phyloP scores from a whole-genome alignment of 2,329 filamentous ascomycete genomes.

The Fusarium piperis region DNA sequence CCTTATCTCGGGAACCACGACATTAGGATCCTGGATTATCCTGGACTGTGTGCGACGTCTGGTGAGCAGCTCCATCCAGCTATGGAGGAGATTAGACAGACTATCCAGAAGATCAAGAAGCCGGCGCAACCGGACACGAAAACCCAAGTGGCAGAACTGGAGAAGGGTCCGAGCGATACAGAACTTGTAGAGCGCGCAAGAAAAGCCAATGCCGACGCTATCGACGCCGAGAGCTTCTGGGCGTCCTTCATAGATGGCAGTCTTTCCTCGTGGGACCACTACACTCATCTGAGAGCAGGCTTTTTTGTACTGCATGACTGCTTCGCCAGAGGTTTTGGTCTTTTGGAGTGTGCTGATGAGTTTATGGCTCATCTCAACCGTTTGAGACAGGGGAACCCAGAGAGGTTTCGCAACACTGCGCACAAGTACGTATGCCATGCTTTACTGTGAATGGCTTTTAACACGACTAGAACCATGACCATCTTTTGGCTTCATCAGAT shows the following conservation, averaged over 20 bases:
- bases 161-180: constrained; percentile 21
- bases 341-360: constrained; percentile 43
- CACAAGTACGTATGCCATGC: constrained; percentile 40
- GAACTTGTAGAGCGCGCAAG: constrained; percentile 19
- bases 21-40: constrained; percentile 35
- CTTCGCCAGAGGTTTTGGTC: constrained; percentile 30
- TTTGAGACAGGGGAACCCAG: constrained; percentile 38
- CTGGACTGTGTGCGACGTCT: constrained; percentile 34
- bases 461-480: constrained; percentile 43
- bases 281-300: constrained; percentile 47
- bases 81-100: constrained; percentile 32
- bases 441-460: rapidly evolving
- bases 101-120: constrained; percentile 10
- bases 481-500: constrained; percentile 50
- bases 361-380: constrained; percentile 44
- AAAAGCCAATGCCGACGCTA: constrained; percentile 13
- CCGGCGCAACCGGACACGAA: neutral
- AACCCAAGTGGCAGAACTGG: constrained; percentile 3
- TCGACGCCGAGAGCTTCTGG: constrained; percentile 38
- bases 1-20: constrained; percentile 9
- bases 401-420: constrained; percentile 47
- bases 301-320: constrained; percentile 45
- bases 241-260: constrained; percentile 39
- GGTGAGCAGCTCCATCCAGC: constrained; percentile 19
- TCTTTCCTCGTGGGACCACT: constrained; percentile 46